phyloP scores from a whole-genome alignment of 164 flowering plant species.

The Aristolochia fimbriata region DNA sequence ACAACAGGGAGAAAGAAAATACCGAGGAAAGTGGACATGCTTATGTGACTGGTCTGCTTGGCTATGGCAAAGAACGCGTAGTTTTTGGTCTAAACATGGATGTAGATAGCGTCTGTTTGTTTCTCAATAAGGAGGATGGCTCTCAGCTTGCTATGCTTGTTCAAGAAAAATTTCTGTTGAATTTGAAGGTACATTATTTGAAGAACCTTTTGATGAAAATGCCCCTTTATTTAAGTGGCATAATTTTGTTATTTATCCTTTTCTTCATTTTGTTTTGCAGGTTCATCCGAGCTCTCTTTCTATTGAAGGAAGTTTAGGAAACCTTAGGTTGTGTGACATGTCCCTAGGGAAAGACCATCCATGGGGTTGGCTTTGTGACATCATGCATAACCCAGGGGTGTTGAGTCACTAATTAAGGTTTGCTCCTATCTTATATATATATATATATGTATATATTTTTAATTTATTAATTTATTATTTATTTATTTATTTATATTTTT shows the following conservation, averaged over 20 bases:
- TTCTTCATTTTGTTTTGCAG: slow-evolving; percentile 23
- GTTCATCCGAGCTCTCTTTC: slow-evolving; percentile 87
- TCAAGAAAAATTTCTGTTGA: slow-evolving; percentile 82
- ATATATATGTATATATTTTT: background rate
- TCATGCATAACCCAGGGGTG: slow-evolving; percentile 79
- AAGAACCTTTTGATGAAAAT: background rate
- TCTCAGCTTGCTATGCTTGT: slow-evolving; percentile 91
- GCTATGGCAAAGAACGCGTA: slow-evolving; percentile 87
- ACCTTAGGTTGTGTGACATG: slow-evolving; percentile 78
- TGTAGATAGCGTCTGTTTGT: slow-evolving; percentile 75
- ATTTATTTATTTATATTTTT: too few species aligned
- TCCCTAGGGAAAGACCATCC: slow-evolving; percentile 63
- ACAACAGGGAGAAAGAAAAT: slow-evolving; percentile 30
- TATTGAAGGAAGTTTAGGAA: slow-evolving; percentile 86
- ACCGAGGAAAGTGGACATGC: slow-evolving; percentile 42
- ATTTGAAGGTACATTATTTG: slow-evolving; percentile 51
- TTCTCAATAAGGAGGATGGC: slow-evolving; percentile 93
- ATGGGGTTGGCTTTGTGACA: slow-evolving; percentile 97
- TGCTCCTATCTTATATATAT: background rate
- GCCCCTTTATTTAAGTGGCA: background rate
- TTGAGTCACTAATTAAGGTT: slow-evolving; percentile 92
- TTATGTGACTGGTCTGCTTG: slow-evolving; percentile 75
- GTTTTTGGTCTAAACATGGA: slow-evolving; percentile 78
- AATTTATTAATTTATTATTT: background rate
- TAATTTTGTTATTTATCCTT: background rate